Evolutionary conservation across 352 stramenopile genomes (phyloP).

Genomic region (Phytophthora parvispora): DNA sequence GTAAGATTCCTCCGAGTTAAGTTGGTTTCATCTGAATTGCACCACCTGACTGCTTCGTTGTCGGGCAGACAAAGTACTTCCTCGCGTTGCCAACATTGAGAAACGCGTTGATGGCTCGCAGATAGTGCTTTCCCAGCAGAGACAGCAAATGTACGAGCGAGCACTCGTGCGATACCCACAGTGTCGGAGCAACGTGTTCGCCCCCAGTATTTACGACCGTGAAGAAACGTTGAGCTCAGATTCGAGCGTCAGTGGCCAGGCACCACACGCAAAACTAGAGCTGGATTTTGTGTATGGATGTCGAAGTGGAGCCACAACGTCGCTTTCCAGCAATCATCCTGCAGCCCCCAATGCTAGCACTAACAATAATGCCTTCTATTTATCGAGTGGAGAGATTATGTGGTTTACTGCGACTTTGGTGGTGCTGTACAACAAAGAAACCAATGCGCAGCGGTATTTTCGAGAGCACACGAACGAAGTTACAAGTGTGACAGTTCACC

Average conservation of each 20-base stretch:
- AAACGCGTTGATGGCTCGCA: constrained; percentile 60
- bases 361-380: constrained; percentile 61
- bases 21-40: not conserved
- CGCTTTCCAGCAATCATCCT: constrained; percentile 33
- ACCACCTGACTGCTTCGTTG: not conserved
- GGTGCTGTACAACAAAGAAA: constrained; percentile 65
- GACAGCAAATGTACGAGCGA: constrained; percentile 72
- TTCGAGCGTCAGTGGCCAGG: constrained; percentile 12
- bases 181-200: constrained; percentile 76
- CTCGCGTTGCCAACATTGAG: constrained; percentile 77
- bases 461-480: constrained; percentile 71
- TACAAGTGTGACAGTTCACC: constrained; percentile 63
- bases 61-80: constrained; percentile 69
- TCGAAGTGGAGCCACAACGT: constrained; percentile 43
- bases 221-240: constrained; percentile 12
- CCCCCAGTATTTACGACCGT: constrained; percentile 59
- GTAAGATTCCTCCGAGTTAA: constrained; percentile 26
- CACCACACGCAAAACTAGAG: constrained; percentile 51
- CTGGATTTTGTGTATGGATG: constrained; percentile 74
- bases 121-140: constrained; percentile 57
- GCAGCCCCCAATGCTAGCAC: constrained; percentile 42
- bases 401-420: constrained; percentile 73
- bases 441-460: constrained; percentile 67
- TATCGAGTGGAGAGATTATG: constrained; percentile 67
- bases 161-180: constrained; percentile 72